These are phyloP conservation scores for Cryptosporidium xiaoi DNA, from an alignment of 169 alveolate species.

Conservation along the genomic window DNA sequence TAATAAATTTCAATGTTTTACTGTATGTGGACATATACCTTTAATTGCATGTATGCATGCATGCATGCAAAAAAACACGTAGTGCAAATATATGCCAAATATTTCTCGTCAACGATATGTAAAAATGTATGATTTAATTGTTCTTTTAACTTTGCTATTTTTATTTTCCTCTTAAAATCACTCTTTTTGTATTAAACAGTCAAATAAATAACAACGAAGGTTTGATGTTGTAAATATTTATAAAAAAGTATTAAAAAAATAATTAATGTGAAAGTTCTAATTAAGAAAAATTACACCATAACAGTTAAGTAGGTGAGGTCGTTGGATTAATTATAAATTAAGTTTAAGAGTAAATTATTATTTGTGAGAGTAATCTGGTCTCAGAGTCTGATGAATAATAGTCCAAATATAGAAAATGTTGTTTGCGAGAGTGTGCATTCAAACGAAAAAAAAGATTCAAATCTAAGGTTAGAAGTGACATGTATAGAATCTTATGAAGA, in stretches of 20 bases:
- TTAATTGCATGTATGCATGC: constrained; percentile 32
- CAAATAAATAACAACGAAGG: no score
- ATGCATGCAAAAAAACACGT: constrained; percentile 14
- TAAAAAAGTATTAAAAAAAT: neutral
- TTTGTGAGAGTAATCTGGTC: neutral
- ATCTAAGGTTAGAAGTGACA: neutral
- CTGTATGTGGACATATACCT: constrained; percentile 1
- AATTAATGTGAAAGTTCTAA: neutral
- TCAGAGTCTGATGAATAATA: constrained; percentile 14
- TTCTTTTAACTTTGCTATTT: no score
- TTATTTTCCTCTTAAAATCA: no score
- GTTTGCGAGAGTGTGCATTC: neutral
- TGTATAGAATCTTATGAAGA: constrained; percentile 2
- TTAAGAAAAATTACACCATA: neutral
- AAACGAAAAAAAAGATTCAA: neutral
- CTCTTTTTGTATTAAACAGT: no score
- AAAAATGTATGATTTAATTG: no score
- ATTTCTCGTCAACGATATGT: no score
- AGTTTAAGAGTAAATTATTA: neutral
- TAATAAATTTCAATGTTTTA: no score
- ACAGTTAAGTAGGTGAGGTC: neutral
- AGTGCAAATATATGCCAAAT: no score
- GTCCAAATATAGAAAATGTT: neutral
- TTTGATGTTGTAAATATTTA: no score
- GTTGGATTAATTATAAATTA: neutral